Percentiles rank a stretch among this genome's conserved stretches.
phyloP scores from a whole-genome alignment of 768 basidiomycete species.

The Termitomyces sp. region DNA sequence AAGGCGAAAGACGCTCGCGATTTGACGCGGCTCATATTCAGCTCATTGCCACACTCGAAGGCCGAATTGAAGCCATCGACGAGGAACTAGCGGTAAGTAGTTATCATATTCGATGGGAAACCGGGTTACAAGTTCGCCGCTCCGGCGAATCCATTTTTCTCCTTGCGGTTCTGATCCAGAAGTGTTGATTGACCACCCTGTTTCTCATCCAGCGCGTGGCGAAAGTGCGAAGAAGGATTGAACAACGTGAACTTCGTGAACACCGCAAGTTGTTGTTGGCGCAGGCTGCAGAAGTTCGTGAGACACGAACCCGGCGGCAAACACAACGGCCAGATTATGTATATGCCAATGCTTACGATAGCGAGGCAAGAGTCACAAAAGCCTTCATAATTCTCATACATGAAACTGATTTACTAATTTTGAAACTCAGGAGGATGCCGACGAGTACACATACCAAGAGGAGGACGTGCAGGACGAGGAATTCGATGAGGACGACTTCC shows the following conservation, averaged over 20 bases:
- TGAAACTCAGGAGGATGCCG: slow-evolving; percentile 52
- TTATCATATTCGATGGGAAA: slow-evolving; percentile 22
- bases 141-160: slow-evolving; percentile 8
- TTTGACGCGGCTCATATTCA: slow-evolving; percentile 59
- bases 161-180: slow-evolving; percentile 4
- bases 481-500: slow-evolving; percentile 52
- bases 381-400: slow-evolving; percentile 17
- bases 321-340: slow-evolving; percentile 80
- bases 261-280: slow-evolving; percentile 62
- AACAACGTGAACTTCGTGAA: slow-evolving; percentile 71
- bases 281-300: slow-evolving; percentile 76
- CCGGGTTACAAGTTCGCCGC: neutral
- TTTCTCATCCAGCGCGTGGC: slow-evolving; percentile 58
- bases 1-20: slow-evolving; percentile 51
- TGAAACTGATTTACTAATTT: slow-evolving; percentile 29
- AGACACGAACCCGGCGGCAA: slow-evolving; percentile 75
- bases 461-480: slow-evolving; percentile 69
- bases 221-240: slow-evolving; percentile 65
- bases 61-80: slow-evolving; percentile 64
- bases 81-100: slow-evolving; percentile 74
- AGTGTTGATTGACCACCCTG: slow-evolving; percentile 10
- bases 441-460: slow-evolving; percentile 66
- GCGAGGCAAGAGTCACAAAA: slow-evolving; percentile 51
- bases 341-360: slow-evolving; percentile 63
- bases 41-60: slow-evolving; percentile 62